Evolutionary conservation across 495 filamentous ascomycete species (phyloP), one percentile per base, ranked within the genome.

Genomic region (Echria macrotheca): DNA sequence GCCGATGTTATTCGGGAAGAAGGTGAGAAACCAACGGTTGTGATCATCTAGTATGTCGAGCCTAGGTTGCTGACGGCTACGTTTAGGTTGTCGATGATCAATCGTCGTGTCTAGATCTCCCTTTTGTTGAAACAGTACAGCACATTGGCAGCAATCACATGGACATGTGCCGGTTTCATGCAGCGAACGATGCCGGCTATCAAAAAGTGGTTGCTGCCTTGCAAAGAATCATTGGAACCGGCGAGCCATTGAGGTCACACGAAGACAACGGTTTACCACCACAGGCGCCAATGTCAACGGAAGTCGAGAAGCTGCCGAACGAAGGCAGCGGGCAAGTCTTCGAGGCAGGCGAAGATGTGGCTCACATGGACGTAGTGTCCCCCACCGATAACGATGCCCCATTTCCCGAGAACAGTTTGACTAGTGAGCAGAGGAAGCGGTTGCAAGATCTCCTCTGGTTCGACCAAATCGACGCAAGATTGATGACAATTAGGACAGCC

Each of bases 141-240:
- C 45, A 39, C 32, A 39, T 48, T 5, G 15, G 33, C 10, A 17
- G 23, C 2, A 39, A 38, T 23, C 45, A 48, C 11, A 48, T 48
- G 45, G 33, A 48, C 21, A 48, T 48, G 45, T 48, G 45, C 26
- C 45, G 45, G 9, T 48, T 48, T 22, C 21, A 37, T 11, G 32
- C 19, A 3, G 8, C 15, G 1, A 18, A n/a, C 4, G 45, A 48
- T 39, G 22, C 19, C 1, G 31, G 22, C 2, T 39, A 48, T 18
- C 12, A 38, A 24, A 48, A 48, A 14, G 45, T 48, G 12, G 33
- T 19, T 22, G 45, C 45, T 2, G 21, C 31, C 5, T 24, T 39
- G 5, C 32, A 48, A n/a, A 22, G 31, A 12, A 25, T 48, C 35
- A 17, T 37, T 3, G 28, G 28, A 12, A 31, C n/a, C n/a, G n/a